A percentile compares a stretch with the other conserved stretches of the same genome.
Evolutionary conservation across 129 eudicot genomes (phyloP).

Genomic region (Ambrosia artemisiifolia): DNA sequence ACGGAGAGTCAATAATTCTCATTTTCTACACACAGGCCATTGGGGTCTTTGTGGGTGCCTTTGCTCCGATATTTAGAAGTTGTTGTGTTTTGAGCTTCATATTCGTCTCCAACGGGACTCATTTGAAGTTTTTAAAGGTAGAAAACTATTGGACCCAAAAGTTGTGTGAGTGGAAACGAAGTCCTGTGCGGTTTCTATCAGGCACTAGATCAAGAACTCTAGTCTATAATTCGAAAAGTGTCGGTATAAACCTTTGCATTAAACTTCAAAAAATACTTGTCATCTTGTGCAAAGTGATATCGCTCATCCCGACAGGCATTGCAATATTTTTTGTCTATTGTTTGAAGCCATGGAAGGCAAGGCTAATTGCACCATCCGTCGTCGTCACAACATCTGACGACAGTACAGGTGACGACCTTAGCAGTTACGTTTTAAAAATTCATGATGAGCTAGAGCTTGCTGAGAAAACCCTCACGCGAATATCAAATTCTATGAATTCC

Average conservation of each 20-base stretch:
- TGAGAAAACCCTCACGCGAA: background rate
- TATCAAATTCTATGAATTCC: slow-evolving; percentile 12
- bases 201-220: background rate
- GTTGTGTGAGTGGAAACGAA: slow-evolving; percentile 20
- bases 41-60: slow-evolving; percentile 4
- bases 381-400: background rate
- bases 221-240: background rate
- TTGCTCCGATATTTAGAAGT: background rate
- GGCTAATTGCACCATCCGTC: background rate
- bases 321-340: background rate
- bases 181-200: background rate
- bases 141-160: slow-evolving; percentile 28
- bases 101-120: background rate
- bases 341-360: background rate
- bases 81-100: background rate
- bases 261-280: slow-evolving; percentile 16
- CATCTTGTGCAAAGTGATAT: slow-evolving; percentile 1
- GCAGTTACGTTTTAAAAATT: background rate
- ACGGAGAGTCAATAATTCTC: background rate
- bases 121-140: background rate
- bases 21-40: background rate
- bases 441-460: slow-evolving; percentile 2
- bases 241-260: slow-evolving; percentile 1
- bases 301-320: background rate
- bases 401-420: background rate